These are phyloP conservation scores for Ascobolus immersus DNA, from an alignment of 495 filamentous ascomycete species.

Conservation along the genomic window DNA sequence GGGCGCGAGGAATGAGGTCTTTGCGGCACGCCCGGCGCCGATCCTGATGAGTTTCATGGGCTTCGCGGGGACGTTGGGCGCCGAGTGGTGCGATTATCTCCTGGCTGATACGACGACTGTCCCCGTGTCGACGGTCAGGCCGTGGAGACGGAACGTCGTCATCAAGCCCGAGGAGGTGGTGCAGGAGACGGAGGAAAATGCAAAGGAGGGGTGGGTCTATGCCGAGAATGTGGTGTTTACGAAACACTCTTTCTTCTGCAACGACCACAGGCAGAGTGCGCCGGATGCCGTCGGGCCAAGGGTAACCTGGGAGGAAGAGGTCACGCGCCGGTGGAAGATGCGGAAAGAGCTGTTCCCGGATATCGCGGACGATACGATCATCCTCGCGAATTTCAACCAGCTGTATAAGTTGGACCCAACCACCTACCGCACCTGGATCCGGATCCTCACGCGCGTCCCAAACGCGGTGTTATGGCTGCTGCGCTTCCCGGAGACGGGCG, in stretches of 20 bases:
- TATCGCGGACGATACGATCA: conserved; percentile 60
- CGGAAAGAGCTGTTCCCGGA: conserved; percentile 79
- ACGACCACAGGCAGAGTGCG: conserved; percentile 83
- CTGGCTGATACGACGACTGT: conserved; percentile 75
- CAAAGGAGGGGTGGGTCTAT: conserved; percentile 46
- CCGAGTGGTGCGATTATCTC: conserved; percentile 97
- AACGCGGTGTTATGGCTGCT: conserved; percentile 89
- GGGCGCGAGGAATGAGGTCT: conserved; percentile 91
- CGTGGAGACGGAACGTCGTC: conserved; percentile 44
- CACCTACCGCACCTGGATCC: conserved; percentile 87
- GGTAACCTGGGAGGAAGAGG: conserved; percentile 66
- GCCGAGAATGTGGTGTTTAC: conserved; percentile 91
- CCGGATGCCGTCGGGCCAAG: conserved; percentile 40
- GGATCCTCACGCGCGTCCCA: conserved; percentile 63
- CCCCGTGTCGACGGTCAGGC: conserved; percentile 54
- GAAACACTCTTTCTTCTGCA: conserved; percentile 95
- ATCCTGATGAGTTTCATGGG: conserved; percentile 99
- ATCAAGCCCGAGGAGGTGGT: conserved; percentile 48
- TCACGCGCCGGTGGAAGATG: conserved; percentile 68
- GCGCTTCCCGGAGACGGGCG: conserved; percentile 83
- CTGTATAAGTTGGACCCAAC: conserved; percentile 98
- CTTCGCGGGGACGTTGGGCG: conserved; percentile 84
- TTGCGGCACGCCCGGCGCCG: conserved; percentile 79
- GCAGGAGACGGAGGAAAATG: conserved; percentile 34
- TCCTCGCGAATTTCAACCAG: conserved; percentile 97